Evolutionary conservation across 176 grass and related monocot species (phyloP).

Genomic region (Juncus effusus): DNA sequence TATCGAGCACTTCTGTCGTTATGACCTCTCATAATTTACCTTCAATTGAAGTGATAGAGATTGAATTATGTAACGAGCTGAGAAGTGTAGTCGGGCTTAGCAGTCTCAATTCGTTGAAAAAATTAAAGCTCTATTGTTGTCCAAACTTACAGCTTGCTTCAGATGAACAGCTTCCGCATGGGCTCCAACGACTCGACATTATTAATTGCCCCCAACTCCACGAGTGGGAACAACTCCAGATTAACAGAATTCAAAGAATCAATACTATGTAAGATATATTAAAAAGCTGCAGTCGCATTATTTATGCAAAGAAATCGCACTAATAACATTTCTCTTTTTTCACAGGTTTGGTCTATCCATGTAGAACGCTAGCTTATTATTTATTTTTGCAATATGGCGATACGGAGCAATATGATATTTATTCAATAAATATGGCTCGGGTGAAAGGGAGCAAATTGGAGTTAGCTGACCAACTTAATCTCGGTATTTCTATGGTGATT

Average conservation of each 20-base stretch:
- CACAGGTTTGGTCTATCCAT: too few relatives aligned
- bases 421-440: too few relatives aligned
- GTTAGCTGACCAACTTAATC: too few relatives aligned
- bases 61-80: constrained; percentile 5
- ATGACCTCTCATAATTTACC: not conserved
- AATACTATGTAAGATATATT: too few relatives aligned
- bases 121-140: not conserved
- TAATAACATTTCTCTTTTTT: too few relatives aligned
- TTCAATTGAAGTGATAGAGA: not conserved
- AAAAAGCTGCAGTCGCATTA: too few relatives aligned
- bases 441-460: too few relatives aligned
- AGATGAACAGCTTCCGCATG: not conserved
- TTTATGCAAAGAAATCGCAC: too few relatives aligned
- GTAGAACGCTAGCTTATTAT: too few relatives aligned
- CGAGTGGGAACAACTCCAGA: not conserved
- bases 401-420: too few relatives aligned
- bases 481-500: too few relatives aligned
- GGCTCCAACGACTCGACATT: not conserved
- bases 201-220: not conserved
- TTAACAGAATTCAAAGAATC: not conserved
- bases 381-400: too few relatives aligned
- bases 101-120: not conserved
- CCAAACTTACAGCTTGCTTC: not conserved
- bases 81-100: constrained; percentile 2
- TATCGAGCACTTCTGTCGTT: not conserved